phyloP scores from a whole-genome alignment of 2,329 filamentous ascomycete genomes.

The Aspergillus texensis region DNA sequence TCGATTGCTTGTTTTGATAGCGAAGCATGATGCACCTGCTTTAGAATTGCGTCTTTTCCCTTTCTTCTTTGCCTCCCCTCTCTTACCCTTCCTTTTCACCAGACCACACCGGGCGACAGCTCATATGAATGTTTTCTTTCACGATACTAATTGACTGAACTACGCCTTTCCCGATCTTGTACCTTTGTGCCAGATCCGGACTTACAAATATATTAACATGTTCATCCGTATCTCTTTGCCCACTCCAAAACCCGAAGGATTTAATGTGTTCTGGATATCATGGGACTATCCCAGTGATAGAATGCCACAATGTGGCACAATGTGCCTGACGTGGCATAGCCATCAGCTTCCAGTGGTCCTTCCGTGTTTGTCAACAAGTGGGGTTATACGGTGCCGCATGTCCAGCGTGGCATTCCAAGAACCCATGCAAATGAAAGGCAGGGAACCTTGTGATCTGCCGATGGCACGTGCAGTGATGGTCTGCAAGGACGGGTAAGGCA shows the following conservation, averaged over 20 bases:
- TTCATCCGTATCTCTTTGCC: not conserved
- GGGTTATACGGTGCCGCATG: not conserved
- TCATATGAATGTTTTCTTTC: not conserved
- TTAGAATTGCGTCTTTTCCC: not conserved
- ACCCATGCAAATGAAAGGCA: not conserved
- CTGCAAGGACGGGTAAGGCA: not conserved
- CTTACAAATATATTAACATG: not conserved
- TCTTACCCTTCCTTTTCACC: not conserved
- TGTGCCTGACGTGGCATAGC: constrained; percentile 1
- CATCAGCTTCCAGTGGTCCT: no score
- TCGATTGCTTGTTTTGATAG: not conserved
- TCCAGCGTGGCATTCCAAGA: not conserved
- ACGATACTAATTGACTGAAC: not conserved
- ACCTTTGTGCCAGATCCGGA: not conserved
- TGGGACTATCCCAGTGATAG: no score
- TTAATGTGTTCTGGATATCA: not conserved
- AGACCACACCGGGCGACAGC: not conserved
- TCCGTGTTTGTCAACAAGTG: not conserved
- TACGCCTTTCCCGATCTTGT: not conserved
- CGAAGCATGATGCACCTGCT: not conserved
- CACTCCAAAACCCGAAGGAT: not conserved
- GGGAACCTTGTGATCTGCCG: not conserved
- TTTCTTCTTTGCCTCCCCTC: not conserved
- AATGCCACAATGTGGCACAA: not conserved
- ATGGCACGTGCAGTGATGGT: not conserved